Evolutionary conservation across 1,284 basidiomycete species (phyloP).

Genomic region (Erythrobasidium hasegawianum): DNA sequence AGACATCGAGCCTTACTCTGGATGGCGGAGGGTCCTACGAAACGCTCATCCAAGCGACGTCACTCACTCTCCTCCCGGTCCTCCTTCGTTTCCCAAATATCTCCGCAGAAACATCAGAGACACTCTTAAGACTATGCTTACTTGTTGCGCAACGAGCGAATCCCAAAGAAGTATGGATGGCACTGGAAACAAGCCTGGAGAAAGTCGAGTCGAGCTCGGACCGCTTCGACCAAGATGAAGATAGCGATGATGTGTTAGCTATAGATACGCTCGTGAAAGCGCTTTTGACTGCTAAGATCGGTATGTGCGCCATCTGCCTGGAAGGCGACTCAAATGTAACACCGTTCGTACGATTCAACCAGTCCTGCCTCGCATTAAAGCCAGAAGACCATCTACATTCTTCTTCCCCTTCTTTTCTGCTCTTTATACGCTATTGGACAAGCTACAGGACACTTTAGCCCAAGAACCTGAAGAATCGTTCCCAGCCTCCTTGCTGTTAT

Average conservation of each 20-base stretch:
- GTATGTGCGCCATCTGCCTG: neutral
- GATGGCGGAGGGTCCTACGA: neutral
- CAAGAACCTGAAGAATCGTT: neutral
- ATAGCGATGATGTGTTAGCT: neutral
- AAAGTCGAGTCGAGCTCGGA: neutral
- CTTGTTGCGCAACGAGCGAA: constrained; percentile 1
- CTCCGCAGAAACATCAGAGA: neutral
- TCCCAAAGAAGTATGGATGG: neutral
- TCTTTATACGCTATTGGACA: neutral
- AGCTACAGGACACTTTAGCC: neutral
- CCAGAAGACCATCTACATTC: neutral
- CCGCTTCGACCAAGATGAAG: neutral
- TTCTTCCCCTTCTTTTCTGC: neutral
- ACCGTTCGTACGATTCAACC: neutral
- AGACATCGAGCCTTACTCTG: too few species aligned
- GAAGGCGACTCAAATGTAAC: neutral
- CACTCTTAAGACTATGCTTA: neutral
- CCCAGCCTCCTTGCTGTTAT: neutral
- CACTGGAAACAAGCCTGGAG: neutral
- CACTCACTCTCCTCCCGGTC: neutral
- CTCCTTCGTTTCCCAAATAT: neutral
- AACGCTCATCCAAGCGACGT: constrained; percentile 4
- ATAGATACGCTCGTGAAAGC: neutral
- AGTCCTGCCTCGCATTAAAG: neutral
- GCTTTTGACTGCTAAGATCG: neutral